Conservation (phyloP, 2,329 filamentous ascomycete species). For the Diaporthe vexans region DNA sequence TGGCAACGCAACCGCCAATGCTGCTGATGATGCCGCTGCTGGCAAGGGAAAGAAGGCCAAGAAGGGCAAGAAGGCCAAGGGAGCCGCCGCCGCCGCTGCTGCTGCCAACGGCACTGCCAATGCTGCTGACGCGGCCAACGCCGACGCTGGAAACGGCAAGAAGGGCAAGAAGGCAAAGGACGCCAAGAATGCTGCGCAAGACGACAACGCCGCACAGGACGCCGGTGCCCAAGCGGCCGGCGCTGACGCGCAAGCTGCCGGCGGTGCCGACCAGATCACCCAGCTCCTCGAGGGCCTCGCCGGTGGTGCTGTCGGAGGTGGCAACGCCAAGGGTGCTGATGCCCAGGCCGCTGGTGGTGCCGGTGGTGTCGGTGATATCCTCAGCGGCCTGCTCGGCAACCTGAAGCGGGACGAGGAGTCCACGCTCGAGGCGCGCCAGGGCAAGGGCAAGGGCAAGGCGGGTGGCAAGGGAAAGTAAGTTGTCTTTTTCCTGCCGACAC, state of each 20-base stretch:
- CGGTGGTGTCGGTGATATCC: conserved; percentile 7
- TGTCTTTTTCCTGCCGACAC: neutral
- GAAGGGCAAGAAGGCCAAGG: conserved; percentile 14
- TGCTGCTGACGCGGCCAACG: neutral
- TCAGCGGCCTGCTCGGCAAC: conserved; percentile 16
- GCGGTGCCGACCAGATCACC: too few species aligned
- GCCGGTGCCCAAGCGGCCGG: too few species aligned
- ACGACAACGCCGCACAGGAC: neutral
- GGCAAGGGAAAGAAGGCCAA: neutral
- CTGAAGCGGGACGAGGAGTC: conserved; percentile 24
- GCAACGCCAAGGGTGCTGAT: neutral
- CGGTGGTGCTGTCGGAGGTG: too few species aligned
- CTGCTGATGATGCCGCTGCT: neutral
- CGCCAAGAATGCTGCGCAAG: neutral
- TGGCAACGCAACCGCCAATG: neutral
- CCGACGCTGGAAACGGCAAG: neutral
- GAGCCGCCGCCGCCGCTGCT: neutral
- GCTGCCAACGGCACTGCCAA: neutral
- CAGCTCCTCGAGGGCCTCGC: too few species aligned
- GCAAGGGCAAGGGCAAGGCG: conserved; percentile 17
- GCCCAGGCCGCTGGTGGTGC: conserved; percentile 13
- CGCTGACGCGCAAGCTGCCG: neutral
- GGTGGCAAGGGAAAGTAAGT: conserved; percentile 21
- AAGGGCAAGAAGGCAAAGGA: conserved; percentile 13
- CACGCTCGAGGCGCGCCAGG: conserved; percentile 5